A percentile compares a stretch with the other conserved stretches of the same genome.
phyloP scores from a whole-genome alignment of 345 rosid genomes.

The Lumnitzera littorea region DNA sequence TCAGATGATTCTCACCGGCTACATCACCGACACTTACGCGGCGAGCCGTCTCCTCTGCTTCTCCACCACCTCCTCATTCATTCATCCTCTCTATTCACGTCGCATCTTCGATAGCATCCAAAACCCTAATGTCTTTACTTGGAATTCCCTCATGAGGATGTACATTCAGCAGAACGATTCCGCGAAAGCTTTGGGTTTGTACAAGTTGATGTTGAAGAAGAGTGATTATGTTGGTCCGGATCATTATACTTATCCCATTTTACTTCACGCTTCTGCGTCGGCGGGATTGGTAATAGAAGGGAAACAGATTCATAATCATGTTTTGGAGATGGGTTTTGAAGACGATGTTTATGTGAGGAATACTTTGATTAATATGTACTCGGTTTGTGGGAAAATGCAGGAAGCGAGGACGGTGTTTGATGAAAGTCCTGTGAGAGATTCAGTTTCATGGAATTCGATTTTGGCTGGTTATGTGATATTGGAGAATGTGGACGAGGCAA shows the following conservation, averaged over 20 bases:
- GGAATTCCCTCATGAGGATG: conserved; percentile 47
- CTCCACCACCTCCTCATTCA: conserved; percentile 31
- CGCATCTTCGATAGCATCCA: conserved; percentile 26
- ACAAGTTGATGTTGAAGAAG: conserved; percentile 33
- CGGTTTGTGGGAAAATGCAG: conserved; percentile 30
- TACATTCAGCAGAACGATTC: conserved; percentile 24
- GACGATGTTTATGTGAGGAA: conserved; percentile 43
- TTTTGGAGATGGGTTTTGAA: not conserved
- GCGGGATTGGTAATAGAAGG: conserved; percentile 27
- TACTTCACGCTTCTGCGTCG: conserved; percentile 24
- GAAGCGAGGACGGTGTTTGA: conserved; percentile 35
- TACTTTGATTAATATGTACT: conserved; percentile 40
- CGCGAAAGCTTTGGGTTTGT: conserved; percentile 22
- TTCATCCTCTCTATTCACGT: conserved; percentile 22
- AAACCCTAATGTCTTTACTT: conserved; percentile 41
- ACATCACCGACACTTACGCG: conserved; percentile 34
- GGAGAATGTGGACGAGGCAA: conserved; percentile 32
- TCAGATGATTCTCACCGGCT: conserved; percentile 42
- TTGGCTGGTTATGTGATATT: conserved; percentile 49
- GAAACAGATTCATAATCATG: conserved; percentile 21
- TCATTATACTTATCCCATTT: conserved; percentile 20
- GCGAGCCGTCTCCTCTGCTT: conserved; percentile 38
- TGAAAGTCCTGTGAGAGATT: conserved; percentile 33
- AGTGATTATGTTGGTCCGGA: conserved; percentile 21
- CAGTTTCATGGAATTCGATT: conserved; percentile 57